Evolutionary conservation across 1,139 yeast genomes (phyloP).

Genomic region (Spencermartinsiella ligniputridi): DNA sequence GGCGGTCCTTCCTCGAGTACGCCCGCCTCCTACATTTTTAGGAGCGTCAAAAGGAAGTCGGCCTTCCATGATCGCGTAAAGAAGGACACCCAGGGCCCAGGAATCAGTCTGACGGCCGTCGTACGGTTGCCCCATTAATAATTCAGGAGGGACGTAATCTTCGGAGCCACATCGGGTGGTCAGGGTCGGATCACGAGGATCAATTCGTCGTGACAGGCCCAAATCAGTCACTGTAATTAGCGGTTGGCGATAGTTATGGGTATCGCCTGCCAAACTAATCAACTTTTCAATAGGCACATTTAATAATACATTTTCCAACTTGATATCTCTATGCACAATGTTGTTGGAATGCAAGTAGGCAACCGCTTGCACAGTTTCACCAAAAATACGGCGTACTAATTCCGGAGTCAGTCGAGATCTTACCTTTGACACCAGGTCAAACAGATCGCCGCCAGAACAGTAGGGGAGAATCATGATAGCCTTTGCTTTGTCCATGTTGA

Average conservation of each 20-base stretch:
- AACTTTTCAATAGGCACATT: constrained; percentile 37
- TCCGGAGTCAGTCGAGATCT: constrained; percentile 39
- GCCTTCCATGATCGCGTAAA: constrained; percentile 77
- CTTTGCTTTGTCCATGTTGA: constrained; percentile 29
- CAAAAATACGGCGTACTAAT: constrained; percentile 56
- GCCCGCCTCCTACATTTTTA: constrained; percentile 31
- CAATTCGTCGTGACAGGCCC: constrained; percentile 73
- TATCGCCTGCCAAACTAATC: constrained; percentile 23
- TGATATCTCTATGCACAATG: constrained; percentile 83
- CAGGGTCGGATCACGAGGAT: constrained; percentile 54
- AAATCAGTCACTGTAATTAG: constrained; percentile 75
- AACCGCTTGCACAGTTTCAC: constrained; percentile 66
- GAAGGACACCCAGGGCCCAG: constrained; percentile 92
- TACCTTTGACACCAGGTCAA: constrained; percentile 52
- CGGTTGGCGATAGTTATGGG: constrained; percentile 29
- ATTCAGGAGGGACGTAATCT: constrained; percentile 92
- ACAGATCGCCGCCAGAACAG: constrained; percentile 80
- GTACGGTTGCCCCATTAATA: constrained; percentile 82
- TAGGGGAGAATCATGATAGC: constrained; percentile 63
- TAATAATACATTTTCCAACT: constrained; percentile 73
- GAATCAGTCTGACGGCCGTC: constrained; percentile 87
- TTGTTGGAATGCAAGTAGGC: constrained; percentile 62
- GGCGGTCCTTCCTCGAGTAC: constrained; percentile 61
- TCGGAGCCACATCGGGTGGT: constrained; percentile 93
- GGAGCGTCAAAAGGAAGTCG: constrained; percentile 79